Percentiles rank a stretch among this genome's conserved stretches.
Conservation (phyloP, 352 stramenopile species). For the Thalassiosira hispida region DNA sequence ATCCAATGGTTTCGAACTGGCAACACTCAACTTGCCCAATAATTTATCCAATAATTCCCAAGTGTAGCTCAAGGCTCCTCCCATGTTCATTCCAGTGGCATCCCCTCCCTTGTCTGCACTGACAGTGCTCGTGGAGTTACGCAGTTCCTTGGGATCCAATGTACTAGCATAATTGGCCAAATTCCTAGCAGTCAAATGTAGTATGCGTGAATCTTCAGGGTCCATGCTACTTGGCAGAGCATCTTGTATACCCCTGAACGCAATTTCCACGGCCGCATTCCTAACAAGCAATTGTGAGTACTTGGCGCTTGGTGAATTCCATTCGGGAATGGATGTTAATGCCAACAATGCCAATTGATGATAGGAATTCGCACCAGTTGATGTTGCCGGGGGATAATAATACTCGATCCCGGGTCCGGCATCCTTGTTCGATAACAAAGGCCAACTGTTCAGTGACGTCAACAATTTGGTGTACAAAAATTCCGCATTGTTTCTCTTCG, state of each 20-base stretch:
- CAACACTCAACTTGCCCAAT: conserved; percentile 77
- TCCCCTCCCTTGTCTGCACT: not conserved
- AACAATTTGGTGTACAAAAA: conserved; percentile 85
- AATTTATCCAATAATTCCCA: conserved; percentile 84
- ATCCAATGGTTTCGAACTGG: conserved; percentile 79
- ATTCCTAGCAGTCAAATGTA: conserved; percentile 82
- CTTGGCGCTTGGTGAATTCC: conserved; percentile 57
- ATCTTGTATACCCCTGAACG: conserved; percentile 76
- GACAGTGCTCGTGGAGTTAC: conserved; percentile 9
- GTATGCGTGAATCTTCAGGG: conserved; percentile 83
- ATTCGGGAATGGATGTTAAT: conserved; percentile 70
- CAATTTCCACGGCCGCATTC: conserved; percentile 79
- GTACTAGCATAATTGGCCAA: conserved; percentile 82
- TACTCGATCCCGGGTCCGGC: conserved; percentile 68
- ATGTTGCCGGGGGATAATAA: conserved; percentile 73
- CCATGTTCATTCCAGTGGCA: conserved; percentile 23
- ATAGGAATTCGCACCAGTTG: conserved; percentile 59
- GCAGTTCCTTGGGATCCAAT: conserved; percentile 60
- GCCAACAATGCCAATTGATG: conserved; percentile 78
- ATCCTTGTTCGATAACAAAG: conserved; percentile 81
- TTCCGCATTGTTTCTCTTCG: conserved; percentile 75
- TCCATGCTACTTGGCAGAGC: conserved; percentile 77
- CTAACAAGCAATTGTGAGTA: conserved; percentile 77
- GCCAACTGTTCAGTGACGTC: conserved; percentile 77
- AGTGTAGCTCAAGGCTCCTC: conserved; percentile 66